phyloP scores from a whole-genome alignment of 441 rosid species.

The Raphanus hybrid region DNA sequence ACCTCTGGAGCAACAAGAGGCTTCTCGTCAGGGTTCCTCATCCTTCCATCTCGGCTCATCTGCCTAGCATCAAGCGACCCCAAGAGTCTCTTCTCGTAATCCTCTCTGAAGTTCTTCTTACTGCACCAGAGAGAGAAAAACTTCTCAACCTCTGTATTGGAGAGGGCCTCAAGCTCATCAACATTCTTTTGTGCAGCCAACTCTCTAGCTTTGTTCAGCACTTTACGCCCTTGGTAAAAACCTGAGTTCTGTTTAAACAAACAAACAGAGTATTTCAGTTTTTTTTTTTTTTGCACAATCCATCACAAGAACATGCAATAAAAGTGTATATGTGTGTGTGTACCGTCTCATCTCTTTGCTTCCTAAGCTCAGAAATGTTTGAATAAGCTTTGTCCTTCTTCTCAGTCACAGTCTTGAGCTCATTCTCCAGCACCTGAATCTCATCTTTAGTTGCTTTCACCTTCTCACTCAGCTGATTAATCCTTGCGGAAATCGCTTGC shows the following conservation, averaged over 20 bases:
- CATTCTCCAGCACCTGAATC: conserved; percentile 38
- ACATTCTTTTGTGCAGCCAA: conserved; percentile 45
- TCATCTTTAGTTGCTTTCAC: conserved; percentile 43
- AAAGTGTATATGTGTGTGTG: neutral
- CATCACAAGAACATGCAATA: neutral
- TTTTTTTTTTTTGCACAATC: neutral
- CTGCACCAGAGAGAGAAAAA: conserved; percentile 77
- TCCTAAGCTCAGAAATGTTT: conserved; percentile 41
- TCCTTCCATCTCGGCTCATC: conserved; percentile 90
- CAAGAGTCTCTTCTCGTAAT: conserved; percentile 80
- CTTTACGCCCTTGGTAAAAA: conserved; percentile 35
- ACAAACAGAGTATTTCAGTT: neutral
- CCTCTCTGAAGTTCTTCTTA: conserved; percentile 49
- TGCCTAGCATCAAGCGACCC: conserved; percentile 77
- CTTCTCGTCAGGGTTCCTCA: conserved; percentile 93
- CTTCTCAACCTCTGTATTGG: conserved; percentile 57
- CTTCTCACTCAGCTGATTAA: conserved; percentile 43
- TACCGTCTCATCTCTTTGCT: conserved; percentile 46
- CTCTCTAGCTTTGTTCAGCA: conserved; percentile 47
- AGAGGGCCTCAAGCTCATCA: conserved; percentile 38
- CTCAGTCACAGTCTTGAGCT: conserved; percentile 35
- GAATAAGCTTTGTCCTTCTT: conserved; percentile 42
- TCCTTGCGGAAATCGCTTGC: conserved; percentile 47
- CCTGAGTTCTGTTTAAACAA: conserved; percentile 31
- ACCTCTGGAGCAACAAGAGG: conserved; percentile 53